Evolutionary conservation across 805 yeast species (phyloP), one percentile per base, ranked within the genome.

Genomic region (Torulaspora maleeae): DNA sequence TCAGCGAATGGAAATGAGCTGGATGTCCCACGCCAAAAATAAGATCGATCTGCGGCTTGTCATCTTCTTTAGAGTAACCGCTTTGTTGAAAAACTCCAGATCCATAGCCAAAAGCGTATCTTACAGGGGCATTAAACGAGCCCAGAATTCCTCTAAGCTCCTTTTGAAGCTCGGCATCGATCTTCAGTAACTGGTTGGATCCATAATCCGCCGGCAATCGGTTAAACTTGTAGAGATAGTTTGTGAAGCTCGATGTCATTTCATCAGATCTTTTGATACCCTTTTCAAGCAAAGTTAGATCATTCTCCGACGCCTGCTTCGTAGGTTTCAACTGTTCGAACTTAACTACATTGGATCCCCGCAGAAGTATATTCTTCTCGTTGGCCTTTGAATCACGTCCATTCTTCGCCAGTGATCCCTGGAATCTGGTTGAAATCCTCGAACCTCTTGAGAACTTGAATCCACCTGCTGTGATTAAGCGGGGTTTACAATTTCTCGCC

Each of bases 51-150:
- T 93, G 98, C 0, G 89, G 83, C 28, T 74, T 73, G 10, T 63
- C 60, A 9, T 61, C 53, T 3, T 59, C 45, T 6, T 54, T 53
- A 2, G 53, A 55, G 51, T 77, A 74, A n/a, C 70, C 66, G 4
- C 80, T 82, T 63, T 91, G 99, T 29, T 79, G 74, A 57, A 93
- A 86, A 1, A 93, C 96, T 4, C 96, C 96, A 6, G 95, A 85
- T 2, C 99, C 99, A 64, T 91, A 91, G 0, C 97, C 99, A 66
- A 91, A 86, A 1, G 96, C 82, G 56, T 78, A 85, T 43, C 79
- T 70, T 11, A 88, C 77, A 0, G 93, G 90, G 1, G 91, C 83
- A 34, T 78, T 69, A 64, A 86, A 86, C 37, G 72, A 68, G 65
- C 76, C 65, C 30, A 83, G 56, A 2, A 84, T 73, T 2, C 71